Percentiles rank a stretch among this genome's conserved stretches.
phyloP scores from a whole-genome alignment of 73 alveolate genomes.

The Paramecium biaurelia region DNA sequence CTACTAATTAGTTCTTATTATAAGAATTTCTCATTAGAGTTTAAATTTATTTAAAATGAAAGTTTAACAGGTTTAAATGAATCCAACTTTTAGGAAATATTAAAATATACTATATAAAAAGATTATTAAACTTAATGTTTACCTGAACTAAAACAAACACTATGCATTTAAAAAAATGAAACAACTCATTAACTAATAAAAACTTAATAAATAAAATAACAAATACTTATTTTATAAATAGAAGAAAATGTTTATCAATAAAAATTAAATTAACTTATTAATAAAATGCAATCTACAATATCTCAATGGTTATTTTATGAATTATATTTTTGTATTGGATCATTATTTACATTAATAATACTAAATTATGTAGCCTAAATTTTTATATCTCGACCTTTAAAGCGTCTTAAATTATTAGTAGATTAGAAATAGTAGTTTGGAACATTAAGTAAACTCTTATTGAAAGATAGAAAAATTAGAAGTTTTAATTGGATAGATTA shows the following conservation, averaged over 20 bases:
- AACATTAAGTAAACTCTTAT: background rate
- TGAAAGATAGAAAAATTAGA: background rate
- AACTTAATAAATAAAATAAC: background rate
- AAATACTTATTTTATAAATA: background rate
- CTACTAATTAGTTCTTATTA: constrained; percentile 2
- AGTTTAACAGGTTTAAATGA: background rate
- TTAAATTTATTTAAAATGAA: background rate
- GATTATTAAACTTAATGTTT: background rate
- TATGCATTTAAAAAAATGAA: background rate
- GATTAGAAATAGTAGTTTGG: background rate
- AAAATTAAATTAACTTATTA: background rate
- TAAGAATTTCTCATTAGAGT: background rate
- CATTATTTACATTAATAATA: background rate
- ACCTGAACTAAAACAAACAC: background rate
- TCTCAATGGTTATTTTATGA: background rate
- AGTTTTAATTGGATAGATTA: background rate
- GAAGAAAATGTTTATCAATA: background rate
- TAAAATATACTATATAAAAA: background rate
- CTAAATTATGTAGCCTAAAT: background rate
- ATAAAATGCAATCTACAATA: background rate
- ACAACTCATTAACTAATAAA: background rate
- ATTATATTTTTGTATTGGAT: background rate
- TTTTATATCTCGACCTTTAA: background rate
- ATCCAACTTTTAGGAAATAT: background rate
- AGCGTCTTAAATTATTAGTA: background rate